Percentiles rank a stretch among this genome's conserved stretches.
Evolutionary conservation across 352 stramenopile genomes (phyloP).

Genomic region (Globisporangium nodosum): DNA sequence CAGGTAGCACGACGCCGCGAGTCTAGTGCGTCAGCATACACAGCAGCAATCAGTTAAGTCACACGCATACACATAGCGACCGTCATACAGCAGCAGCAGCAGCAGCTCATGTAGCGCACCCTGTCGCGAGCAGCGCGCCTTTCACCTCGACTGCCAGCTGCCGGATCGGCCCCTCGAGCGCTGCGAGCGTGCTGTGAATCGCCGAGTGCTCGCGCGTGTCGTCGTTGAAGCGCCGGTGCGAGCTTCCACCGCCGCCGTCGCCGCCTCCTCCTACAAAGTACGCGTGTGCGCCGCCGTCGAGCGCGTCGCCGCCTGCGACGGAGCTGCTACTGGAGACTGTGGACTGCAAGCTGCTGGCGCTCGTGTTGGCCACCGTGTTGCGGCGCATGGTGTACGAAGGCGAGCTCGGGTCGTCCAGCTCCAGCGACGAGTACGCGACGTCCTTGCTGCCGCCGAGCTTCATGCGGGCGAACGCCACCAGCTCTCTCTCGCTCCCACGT

Average conservation of each 20-base stretch:
- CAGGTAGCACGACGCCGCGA: constrained; percentile 75
- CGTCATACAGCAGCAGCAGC: neutral
- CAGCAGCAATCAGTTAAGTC: neutral
- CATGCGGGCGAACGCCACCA: constrained; percentile 19
- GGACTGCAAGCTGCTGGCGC: constrained; percentile 41
- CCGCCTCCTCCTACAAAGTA: neutral
- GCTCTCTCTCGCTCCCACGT: too few species aligned
- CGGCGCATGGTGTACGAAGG: constrained; percentile 22
- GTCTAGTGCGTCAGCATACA: constrained; percentile 15
- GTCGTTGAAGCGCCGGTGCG: constrained; percentile 21
- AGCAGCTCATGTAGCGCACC: constrained; percentile 24
- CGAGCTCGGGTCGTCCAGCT: constrained; percentile 54
- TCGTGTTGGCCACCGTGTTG: constrained; percentile 20
- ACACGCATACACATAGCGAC: neutral
- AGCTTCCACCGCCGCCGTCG: constrained; percentile 2
- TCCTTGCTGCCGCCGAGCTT: constrained; percentile 63
- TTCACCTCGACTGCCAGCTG: constrained; percentile 78
- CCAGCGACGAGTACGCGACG: constrained; percentile 69
- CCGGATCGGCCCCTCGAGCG: constrained; percentile 58
- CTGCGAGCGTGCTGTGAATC: constrained; percentile 43
- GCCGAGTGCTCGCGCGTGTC: constrained; percentile 17
- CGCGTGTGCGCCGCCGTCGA: constrained; percentile 3
- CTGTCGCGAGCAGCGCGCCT: constrained; percentile 73
- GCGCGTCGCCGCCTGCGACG: constrained; percentile 3
- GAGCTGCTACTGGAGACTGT: constrained; percentile 25